Base-by-base conservation (phyloP, 2,329 filamentous ascomycete genomes). In the Lasiodiplodia sp. region DNA sequence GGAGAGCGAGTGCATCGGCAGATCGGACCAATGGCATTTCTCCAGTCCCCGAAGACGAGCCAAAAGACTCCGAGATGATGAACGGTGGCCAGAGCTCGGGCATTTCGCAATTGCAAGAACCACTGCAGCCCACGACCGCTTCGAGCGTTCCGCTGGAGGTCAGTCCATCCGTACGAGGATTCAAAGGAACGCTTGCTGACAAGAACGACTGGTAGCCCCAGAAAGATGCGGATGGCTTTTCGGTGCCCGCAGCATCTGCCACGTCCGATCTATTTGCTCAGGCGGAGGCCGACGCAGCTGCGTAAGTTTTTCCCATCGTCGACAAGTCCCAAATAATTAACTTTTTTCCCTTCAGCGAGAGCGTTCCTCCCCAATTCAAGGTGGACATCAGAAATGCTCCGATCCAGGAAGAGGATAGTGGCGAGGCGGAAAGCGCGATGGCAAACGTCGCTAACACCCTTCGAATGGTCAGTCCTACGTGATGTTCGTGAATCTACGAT, bases 381-480 rank as follows among this genome's bases (percentile, higher is more conserved):
- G 86, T 96, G 65, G 93, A 89, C 75, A 96, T 96, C 64, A 87
- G 90, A 71, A 91, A 92, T 72, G 89, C 91, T 49, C 92, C 93
- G 0, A 92, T 96, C 23, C 87, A 88, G 3, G 92, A 95, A 73
- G 92, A 96, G 72, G 90, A 90, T 0, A 89, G 91, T 69, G 89
- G 91, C 69, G 92, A 90, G 57, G 89, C 90, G 75, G 84, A 90
- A 74, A 91, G 91, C 23, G 92, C 92, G 2, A 80, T 95, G 62
- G 91, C 91, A 3, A 94, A 87, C 74, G 90, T 96, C 58, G 90
- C 90, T 37, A 93, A 90, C 74, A 91, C 90, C 2, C 82, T 96
- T 47, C 90, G 90, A 66, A 78, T 78, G 55, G 85, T 86, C 79
- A 73, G 82, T 75, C 23, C 37, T 23, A 7, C 21, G 14, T 21